Percentiles rank a stretch among this genome's conserved stretches.
phyloP scores from a whole-genome alignment of 768 basidiomycete species.

The Suillus subluteus region DNA sequence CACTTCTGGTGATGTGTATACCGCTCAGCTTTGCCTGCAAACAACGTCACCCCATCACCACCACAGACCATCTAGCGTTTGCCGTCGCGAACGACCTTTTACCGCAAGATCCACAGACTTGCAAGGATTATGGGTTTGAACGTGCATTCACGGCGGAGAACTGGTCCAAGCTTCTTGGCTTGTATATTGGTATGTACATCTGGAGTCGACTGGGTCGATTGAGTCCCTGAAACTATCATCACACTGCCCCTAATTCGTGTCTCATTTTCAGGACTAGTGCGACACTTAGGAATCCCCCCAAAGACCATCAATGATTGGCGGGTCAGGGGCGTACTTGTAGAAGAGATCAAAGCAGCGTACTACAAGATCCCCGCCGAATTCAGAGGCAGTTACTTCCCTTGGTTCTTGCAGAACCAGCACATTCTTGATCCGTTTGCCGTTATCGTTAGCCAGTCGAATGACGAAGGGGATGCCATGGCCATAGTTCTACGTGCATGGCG shows the following conservation, averaged over 20 bases:
- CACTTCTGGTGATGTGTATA: background rate
- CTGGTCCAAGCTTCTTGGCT: conserved; percentile 29
- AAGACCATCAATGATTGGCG: conserved; percentile 38
- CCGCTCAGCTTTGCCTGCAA: background rate
- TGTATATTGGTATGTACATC: conserved; percentile 28
- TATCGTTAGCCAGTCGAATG: background rate
- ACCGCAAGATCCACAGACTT: conserved; percentile 37
- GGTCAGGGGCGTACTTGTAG: conserved; percentile 32
- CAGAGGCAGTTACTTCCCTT: conserved; percentile 37
- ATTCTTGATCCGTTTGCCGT: conserved; percentile 25
- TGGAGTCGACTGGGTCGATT: background rate
- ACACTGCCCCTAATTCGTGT: background rate
- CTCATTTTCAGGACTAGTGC: conserved; percentile 27
- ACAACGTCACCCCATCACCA: background rate
- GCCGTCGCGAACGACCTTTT: conserved; percentile 26
- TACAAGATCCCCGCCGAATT: conserved; percentile 23
- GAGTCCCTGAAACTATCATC: background rate
- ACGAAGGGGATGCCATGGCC: background rate
- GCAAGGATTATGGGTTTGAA: conserved; percentile 41
- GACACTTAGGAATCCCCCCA: conserved; percentile 22
- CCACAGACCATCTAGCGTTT: conserved; percentile 28
- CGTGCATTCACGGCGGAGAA: conserved; percentile 22
- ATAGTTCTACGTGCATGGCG: conserved; percentile 12
- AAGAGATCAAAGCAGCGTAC: conserved; percentile 37
- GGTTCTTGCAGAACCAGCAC: conserved; percentile 41